phyloP scores from a whole-genome alignment of 257 asterid genomes.

The Asclepias syriaca region DNA sequence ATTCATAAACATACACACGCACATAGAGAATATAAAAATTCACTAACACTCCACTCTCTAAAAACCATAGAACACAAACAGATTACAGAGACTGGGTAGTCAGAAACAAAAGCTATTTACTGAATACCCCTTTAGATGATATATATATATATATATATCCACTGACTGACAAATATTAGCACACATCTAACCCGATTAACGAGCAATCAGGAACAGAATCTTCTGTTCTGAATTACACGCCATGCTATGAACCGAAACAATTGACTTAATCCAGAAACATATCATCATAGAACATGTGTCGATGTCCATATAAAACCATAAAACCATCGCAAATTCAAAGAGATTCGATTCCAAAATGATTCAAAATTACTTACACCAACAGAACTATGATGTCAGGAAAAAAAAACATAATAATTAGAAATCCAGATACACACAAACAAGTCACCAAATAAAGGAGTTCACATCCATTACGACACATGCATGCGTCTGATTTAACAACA shows the following conservation, averaged over 20 bases:
- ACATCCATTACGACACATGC: constrained; percentile 12
- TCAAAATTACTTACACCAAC: background rate
- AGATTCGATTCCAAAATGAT: background rate
- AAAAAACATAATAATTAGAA: background rate
- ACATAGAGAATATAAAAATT: background rate
- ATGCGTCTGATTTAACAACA: constrained; percentile 5
- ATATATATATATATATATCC: background rate
- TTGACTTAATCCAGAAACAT: background rate
- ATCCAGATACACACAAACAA: background rate
- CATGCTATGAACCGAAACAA: background rate
- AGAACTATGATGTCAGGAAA: background rate
- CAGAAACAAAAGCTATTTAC: background rate
- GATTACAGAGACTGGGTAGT: background rate
- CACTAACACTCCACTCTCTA: background rate
- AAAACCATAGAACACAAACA: background rate
- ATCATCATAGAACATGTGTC: background rate
- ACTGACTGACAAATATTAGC: background rate
- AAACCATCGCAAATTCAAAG: background rate
- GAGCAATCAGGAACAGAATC: background rate
- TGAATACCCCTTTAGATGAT: background rate
- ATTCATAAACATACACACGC: constrained; percentile 2
- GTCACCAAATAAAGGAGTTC: background rate
- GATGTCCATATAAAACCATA: background rate
- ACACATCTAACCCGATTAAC: background rate
- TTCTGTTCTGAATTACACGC: background rate